phyloP scores from a whole-genome alignment of 768 basidiomycete species.

The Phanerochaete carnosa region DNA sequence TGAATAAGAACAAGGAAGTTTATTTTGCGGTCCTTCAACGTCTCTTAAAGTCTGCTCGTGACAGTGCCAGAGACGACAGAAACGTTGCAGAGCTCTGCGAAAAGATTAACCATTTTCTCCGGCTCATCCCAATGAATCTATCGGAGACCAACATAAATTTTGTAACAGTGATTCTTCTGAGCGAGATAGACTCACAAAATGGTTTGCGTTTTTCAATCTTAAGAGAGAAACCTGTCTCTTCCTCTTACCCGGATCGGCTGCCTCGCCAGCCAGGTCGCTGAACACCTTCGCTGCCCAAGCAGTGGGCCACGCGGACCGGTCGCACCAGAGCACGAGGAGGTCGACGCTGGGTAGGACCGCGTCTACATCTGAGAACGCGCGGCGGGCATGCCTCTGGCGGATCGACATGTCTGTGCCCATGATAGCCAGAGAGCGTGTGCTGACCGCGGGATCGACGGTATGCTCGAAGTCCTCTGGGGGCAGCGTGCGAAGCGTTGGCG shows the following conservation, averaged over 20 bases:
- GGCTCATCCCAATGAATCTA: constrained; percentile 9
- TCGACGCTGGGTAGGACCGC: constrained; percentile 8
- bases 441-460: not conserved
- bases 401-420: not conserved
- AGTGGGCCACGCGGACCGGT: not conserved
- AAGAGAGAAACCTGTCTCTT: not conserved
- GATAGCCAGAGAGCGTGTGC: not conserved
- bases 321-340: constrained; percentile 12
- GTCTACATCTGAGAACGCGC: constrained; percentile 5
- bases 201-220: constrained; percentile 12
- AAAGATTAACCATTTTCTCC: not conserved
- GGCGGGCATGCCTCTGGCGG: not conserved
- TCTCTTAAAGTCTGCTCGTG: too few relatives aligned
- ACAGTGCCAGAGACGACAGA: too few relatives aligned
- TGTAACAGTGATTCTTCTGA: not conserved
- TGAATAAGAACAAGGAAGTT: too few relatives aligned
- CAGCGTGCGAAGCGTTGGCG: not conserved
- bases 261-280: not conserved
- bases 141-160: not conserved
- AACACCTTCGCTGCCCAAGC: constrained; percentile 3
- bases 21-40: too few relatives aligned
- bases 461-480: not conserved
- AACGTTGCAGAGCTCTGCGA: too few relatives aligned
- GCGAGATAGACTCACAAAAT: constrained; percentile 13
- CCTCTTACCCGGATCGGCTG: not conserved